These are phyloP conservation scores for Cyclotella baltica DNA, from an alignment of 108 stramenopile genomes.

Conservation along the genomic window DNA sequence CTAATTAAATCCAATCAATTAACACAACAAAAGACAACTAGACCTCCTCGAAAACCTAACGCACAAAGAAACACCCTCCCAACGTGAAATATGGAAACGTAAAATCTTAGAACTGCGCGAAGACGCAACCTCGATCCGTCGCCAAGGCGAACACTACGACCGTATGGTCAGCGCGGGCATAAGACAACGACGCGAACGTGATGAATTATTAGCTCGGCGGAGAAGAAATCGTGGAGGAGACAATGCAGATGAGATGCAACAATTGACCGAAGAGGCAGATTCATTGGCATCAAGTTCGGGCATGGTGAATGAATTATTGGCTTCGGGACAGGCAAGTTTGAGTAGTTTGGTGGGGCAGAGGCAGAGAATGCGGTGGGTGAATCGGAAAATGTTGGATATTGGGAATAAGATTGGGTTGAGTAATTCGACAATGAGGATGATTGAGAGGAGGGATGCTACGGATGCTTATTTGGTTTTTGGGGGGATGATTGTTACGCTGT, in stretches of 20 bases:
- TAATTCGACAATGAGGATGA: conserved; percentile 85
- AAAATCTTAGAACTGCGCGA: conserved; percentile 83
- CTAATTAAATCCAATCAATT: neutral
- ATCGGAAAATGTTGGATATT: conserved; percentile 72
- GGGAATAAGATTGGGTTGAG: conserved; percentile 77
- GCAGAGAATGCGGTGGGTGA: conserved; percentile 70
- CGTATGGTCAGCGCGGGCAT: conserved; percentile 72
- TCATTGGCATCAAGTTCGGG: conserved; percentile 68
- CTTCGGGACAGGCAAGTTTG: conserved; percentile 68
- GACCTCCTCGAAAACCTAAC: conserved; percentile 79
- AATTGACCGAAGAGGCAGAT: conserved; percentile 75
- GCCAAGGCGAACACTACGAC: conserved; percentile 77
- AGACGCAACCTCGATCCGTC: conserved; percentile 68
- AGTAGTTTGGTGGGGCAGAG: conserved; percentile 68
- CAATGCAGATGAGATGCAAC: conserved; percentile 60
- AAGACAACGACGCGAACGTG: conserved; percentile 76
- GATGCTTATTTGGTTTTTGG: conserved; percentile 89
- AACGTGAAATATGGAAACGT: conserved; percentile 85
- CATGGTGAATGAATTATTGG: conserved; percentile 79
- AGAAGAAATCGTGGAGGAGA: conserved; percentile 47
- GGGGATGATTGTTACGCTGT: conserved; percentile 74
- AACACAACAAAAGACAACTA: conserved; percentile 52
- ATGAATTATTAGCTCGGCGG: conserved; percentile 74
- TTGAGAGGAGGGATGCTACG: conserved; percentile 88
- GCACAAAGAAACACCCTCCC: conserved; percentile 77